Evolutionary conservation across 495 filamentous ascomycete genomes (phyloP), one percentile per base, ranked within the genome.

Genomic region (Terfezia claveryi): DNA sequence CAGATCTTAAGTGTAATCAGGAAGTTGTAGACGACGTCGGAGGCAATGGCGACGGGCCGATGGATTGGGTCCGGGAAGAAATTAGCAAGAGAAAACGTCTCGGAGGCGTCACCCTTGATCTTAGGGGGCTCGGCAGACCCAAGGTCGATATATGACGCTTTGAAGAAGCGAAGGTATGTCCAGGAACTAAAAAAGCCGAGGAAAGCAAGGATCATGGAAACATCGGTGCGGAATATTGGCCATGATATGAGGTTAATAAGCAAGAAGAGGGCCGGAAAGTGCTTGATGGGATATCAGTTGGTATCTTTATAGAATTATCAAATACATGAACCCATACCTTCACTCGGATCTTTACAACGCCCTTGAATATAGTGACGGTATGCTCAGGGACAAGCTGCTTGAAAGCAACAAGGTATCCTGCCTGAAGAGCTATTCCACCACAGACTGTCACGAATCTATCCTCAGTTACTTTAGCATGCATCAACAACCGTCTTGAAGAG

Each of bases 341-440:
- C 11, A 98, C 87, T 54, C 91, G 87, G 62, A 95, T 77, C 54
- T 88, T 92, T 52, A 98, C 64, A 51, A 94, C 69, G 54, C 85
- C 85, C 58, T 81, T 80, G 70, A 93, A 85, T 58, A 98, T 76
- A 0, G 87, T 84, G 41, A 98, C 89, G n/a, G 91, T 96, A 69
- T 98, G 91, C 64, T 94, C 87, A 32, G 91, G 91, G 20, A 96
- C 85, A 37, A 98, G 84, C 68, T 98, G 92, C 69, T 94, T 95
- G 71, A 96, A 95, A 54, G 91, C 85, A 62, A 98, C 87, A 56
- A 98, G 81, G 72, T 95, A 96, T 57, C 85, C 87, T 37, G 83
- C 85, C 68, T 95, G 88, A 52, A 94, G 74, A 12, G 87, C 79
- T 57, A 93, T 80, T 49, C 84, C 87, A 57, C 92, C 92, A 63